Evolutionary conservation across 73 alveolate genomes (phyloP), one percentile per base, ranked within the genome.

Genomic region (Paramecium caudatum): DNA sequence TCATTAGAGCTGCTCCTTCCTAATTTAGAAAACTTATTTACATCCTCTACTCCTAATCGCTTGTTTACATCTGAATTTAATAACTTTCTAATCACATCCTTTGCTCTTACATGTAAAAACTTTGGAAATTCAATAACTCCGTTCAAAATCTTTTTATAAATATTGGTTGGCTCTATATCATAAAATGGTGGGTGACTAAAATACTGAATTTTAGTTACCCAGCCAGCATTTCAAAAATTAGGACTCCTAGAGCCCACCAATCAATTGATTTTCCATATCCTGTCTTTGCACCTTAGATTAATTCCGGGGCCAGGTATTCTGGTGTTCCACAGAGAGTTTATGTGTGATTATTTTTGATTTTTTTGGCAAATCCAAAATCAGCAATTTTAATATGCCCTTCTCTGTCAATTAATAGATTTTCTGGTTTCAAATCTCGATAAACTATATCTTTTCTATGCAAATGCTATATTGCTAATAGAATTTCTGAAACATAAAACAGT

Each of bases 361-460:
- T 80, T 84, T 94, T 95, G 10, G 98, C 96, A 78, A 95, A 93
- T 33, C 98, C 98, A 94, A 95, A 95, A 90, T 95, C 98, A 12
- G 96, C 94, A 46, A 95, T 86, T 92, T 94, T 94, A 43, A 94
- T 69, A 93, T 95, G 96, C 10, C 98, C 98, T 34, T 86, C 94
- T 49, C 92, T 90, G 82, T 94, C 93, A 27, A 94, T 94, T 13
- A 94, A 78, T 50, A 94, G 74, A 69, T 94, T 94, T 47, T 94
- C 97, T 13, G 97, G 97, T 61, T 94, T 94, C 32, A 94, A 78
- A 80, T 94, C 97, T 47, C 95, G 63, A 19, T 91, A 92, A 21
- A 92, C 95, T 10, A 94, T 94, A 32, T 82, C 90, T 33, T 93
- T 82, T 21, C 95, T 82, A 34, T 94, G 97, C 15, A 94, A 62